phyloP scores from a whole-genome alignment of 768 basidiomycete species.

The Naganishia kalamii region DNA sequence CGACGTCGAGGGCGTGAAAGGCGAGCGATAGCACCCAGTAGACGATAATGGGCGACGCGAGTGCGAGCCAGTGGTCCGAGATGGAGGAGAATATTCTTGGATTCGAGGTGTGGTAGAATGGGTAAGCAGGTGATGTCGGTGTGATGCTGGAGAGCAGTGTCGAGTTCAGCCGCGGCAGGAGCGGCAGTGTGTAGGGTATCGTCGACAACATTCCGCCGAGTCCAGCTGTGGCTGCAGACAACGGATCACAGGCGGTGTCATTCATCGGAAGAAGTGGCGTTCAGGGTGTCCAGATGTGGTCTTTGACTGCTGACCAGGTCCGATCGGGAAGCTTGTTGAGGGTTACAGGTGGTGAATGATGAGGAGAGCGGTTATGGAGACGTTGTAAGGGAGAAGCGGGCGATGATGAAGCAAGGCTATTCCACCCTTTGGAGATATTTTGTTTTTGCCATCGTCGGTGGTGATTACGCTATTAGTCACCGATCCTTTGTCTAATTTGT shows the following conservation, averaged over 20 bases:
- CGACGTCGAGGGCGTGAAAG: slow-evolving; percentile 74
- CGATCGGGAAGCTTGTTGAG: background rate
- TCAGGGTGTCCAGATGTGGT: background rate
- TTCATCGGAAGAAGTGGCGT: background rate
- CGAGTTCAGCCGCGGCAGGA: slow-evolving; percentile 28
- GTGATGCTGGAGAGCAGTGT: slow-evolving; percentile 36
- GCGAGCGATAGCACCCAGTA: slow-evolving; percentile 78
- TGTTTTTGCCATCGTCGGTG: no score
- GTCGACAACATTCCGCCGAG: background rate
- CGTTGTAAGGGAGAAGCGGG: no score
- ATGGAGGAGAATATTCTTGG: slow-evolving; percentile 52
- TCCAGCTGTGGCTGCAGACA: background rate
- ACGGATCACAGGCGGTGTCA: background rate
- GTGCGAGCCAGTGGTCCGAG: slow-evolving; percentile 65
- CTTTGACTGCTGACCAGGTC: background rate
- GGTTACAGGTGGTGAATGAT: no score
- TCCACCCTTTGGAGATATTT: no score
- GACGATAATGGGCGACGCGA: slow-evolving; percentile 66
- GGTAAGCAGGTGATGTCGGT: slow-evolving; percentile 37
- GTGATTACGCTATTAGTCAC: no score
- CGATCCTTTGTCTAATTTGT: no score
- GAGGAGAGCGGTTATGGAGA: no score
- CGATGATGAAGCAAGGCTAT: no score
- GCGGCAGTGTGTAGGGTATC: slow-evolving; percentile 11
- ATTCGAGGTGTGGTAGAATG: slow-evolving; percentile 48